phyloP scores from a whole-genome alignment of 2,329 filamentous ascomycete genomes.

The Colletotrichum aenigma region DNA sequence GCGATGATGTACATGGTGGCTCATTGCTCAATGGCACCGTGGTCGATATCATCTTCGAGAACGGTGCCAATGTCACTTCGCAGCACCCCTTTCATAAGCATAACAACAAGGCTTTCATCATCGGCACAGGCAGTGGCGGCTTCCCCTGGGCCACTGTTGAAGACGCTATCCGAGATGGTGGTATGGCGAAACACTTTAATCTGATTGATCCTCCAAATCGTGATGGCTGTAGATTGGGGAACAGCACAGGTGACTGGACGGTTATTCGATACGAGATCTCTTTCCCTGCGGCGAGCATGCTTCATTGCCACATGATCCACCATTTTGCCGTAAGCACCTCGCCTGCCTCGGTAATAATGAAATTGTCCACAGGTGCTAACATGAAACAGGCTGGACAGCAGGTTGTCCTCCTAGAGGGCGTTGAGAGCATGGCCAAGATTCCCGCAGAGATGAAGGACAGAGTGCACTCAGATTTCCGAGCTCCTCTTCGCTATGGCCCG shows the following conservation, averaged over 20 bases:
- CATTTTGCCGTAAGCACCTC: slow-evolving; percentile 3
- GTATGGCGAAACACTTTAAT: slow-evolving; percentile 2
- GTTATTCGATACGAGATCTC: slow-evolving; percentile 16
- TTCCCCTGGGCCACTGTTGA: slow-evolving; percentile 12
- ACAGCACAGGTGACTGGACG: slow-evolving; percentile 10
- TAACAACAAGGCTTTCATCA: slow-evolving; percentile 13
- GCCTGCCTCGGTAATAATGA: neutral
- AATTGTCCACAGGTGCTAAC: neutral
- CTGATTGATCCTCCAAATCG: slow-evolving; percentile 3
- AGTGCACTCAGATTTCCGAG: slow-evolving; percentile 8
- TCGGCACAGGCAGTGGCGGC: slow-evolving; percentile 1
- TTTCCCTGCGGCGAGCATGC: slow-evolving; percentile 13
- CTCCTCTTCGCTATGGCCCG: neutral
- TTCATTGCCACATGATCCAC: slow-evolving; percentile 16
- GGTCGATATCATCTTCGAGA: slow-evolving; percentile 14
- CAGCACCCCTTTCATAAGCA: slow-evolving; percentile 15
- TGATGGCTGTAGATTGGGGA: slow-evolving; percentile 6
- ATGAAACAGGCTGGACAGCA: neutral
- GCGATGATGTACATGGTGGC: neutral
- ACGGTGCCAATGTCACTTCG: slow-evolving; percentile 11
- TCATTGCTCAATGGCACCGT: neutral
- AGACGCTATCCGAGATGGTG: slow-evolving; percentile 1
- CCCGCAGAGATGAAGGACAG: slow-evolving; percentile 6
- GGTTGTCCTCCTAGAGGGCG: slow-evolving; percentile 4
- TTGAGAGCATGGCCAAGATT: slow-evolving; percentile 5